phyloP scores from a whole-genome alignment of 805 yeast genomes.

The Starmera quercuum region DNA sequence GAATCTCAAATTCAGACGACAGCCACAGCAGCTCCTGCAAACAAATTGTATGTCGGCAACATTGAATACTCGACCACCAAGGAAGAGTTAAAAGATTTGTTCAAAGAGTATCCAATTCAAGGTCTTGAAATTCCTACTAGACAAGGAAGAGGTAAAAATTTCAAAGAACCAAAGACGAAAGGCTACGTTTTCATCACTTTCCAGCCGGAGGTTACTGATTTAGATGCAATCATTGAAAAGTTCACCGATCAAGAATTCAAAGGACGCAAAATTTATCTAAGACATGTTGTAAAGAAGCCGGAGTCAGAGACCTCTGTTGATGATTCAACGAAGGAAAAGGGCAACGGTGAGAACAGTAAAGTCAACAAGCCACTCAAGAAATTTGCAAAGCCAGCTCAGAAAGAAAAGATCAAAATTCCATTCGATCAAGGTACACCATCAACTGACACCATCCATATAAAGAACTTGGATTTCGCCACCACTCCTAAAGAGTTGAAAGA shows the following conservation, averaged over 20 bases:
- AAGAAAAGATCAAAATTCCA: conserved; percentile 22
- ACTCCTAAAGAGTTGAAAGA: conserved; percentile 46
- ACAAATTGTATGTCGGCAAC: conserved; percentile 57
- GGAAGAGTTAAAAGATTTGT: conserved; percentile 43
- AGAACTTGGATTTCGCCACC: conserved; percentile 54
- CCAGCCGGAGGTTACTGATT: conserved; percentile 32
- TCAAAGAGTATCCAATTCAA: conserved; percentile 37
- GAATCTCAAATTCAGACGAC: background rate
- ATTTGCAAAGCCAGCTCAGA: conserved; percentile 8
- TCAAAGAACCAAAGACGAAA: conserved; percentile 31
- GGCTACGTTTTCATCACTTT: conserved; percentile 60
- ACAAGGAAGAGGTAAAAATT: conserved; percentile 21
- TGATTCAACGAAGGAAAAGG: background rate
- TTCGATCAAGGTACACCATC: conserved; percentile 32
- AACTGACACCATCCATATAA: conserved; percentile 49
- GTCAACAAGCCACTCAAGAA: conserved; percentile 3
- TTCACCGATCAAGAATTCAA: conserved; percentile 36
- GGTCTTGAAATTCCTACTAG: conserved; percentile 47
- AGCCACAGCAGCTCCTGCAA: conserved; percentile 6
- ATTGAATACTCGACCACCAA: conserved; percentile 57
- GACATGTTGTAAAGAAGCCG: conserved; percentile 25
- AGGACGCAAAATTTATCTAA: conserved; percentile 41
- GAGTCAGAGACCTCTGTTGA: conserved; percentile 3
- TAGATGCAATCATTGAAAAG: conserved; percentile 33
- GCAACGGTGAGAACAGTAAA: background rate